A percentile compares a stretch with the other conserved stretches of the same genome.
Conservation (phyloP, 1,139 yeast genomes). For the Blastobotrys elegans region DNA sequence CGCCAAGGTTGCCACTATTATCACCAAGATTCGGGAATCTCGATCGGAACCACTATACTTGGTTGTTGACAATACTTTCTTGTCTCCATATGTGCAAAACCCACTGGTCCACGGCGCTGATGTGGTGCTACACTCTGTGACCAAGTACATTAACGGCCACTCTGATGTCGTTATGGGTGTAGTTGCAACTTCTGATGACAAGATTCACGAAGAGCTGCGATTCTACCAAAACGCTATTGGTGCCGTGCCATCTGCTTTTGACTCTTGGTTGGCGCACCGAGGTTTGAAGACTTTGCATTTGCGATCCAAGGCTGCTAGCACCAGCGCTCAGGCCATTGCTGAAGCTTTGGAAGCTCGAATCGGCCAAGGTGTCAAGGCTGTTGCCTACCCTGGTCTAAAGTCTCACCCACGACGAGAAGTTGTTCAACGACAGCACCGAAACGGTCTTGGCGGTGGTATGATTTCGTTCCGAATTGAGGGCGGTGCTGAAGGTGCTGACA, state of each 20-base stretch:
- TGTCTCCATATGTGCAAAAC: constrained; percentile 87
- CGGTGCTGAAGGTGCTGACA: constrained; percentile 71
- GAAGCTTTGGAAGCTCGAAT: constrained; percentile 46
- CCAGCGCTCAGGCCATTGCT: constrained; percentile 67
- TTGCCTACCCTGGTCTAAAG: constrained; percentile 78
- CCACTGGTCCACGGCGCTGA: constrained; percentile 84
- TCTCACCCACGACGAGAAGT: constrained; percentile 60
- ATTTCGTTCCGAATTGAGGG: constrained; percentile 82
- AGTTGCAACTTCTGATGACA: constrained; percentile 62
- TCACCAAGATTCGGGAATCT: constrained; percentile 43
- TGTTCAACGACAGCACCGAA: constrained; percentile 72
- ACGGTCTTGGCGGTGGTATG: constrained; percentile 89
- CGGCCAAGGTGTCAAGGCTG: constrained; percentile 52
- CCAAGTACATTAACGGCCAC: constrained; percentile 90
- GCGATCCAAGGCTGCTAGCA: constrained; percentile 67
- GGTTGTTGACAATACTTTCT: constrained; percentile 90
- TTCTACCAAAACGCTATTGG: constrained; percentile 88
- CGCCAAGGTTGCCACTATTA: constrained; percentile 49
- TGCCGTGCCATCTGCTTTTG: constrained; percentile 85
- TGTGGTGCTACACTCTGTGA: constrained; percentile 81
- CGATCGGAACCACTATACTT: constrained; percentile 48
- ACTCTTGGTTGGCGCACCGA: constrained; percentile 89
- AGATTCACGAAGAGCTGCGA: constrained; percentile 57
- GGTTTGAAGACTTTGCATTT: constrained; percentile 85
- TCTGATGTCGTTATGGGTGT: constrained; percentile 90